A percentile compares a stretch with the other conserved stretches of the same genome.
These are phyloP conservation scores for Monosporascus sp. DNA, from an alignment of 2,329 filamentous ascomycete species.

Conservation along the genomic window DNA sequence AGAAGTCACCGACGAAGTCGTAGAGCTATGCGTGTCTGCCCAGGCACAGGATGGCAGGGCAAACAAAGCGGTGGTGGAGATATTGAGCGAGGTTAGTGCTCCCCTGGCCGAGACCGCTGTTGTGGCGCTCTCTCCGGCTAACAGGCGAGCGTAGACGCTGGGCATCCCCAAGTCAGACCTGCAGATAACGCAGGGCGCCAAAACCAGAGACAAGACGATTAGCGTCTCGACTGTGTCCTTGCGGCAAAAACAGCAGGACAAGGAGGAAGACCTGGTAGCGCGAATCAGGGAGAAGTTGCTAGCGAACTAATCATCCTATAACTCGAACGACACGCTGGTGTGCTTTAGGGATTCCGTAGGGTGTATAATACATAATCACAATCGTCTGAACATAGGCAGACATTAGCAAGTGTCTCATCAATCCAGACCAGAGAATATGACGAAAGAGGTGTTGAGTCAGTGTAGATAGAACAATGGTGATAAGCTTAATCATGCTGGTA, in stretches of 20 bases:
- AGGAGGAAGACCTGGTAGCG: constrained; percentile 18
- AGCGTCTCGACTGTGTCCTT: constrained; percentile 21
- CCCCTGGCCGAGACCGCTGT: neutral
- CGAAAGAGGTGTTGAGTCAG: neutral
- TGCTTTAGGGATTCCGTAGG: too few species aligned
- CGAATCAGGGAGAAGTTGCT: constrained; percentile 18
- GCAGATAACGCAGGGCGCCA: constrained; percentile 56
- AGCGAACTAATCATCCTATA: constrained; percentile 1
- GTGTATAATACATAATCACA: too few species aligned
- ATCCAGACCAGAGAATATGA: neutral
- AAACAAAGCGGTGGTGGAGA: constrained; percentile 59
- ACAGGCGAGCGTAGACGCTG: constrained; percentile 40
- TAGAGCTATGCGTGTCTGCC: constrained; percentile 62
- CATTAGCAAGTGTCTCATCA: neutral
- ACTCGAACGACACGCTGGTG: neutral
- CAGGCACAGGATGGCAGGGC: constrained; percentile 62
- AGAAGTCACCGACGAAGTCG: constrained; percentile 47
- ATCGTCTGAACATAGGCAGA: neutral
- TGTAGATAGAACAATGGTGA: constrained; percentile 30
- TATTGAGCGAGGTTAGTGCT: constrained; percentile 53
- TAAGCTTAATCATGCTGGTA: constrained; percentile 29
- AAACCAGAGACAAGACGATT: constrained; percentile 60
- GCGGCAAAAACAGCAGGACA: constrained; percentile 2
- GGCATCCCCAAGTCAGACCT: constrained; percentile 59
- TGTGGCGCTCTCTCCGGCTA: neutral